Conservation (phyloP, 2,329 filamentous ascomycete genomes). For the Niveomyces coronatus region DNA sequence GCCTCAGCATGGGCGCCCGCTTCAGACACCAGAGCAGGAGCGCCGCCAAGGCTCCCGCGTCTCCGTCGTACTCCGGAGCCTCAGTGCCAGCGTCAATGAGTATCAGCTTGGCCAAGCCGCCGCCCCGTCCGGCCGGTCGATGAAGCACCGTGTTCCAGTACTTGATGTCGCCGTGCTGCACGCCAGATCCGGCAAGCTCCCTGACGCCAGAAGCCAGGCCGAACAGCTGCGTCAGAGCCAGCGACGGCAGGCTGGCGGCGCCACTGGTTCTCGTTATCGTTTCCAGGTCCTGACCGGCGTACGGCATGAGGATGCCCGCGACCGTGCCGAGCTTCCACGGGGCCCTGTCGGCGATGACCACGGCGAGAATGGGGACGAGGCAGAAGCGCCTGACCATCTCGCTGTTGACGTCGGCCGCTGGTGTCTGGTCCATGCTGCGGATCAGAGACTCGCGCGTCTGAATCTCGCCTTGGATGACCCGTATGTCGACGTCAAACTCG, state of each 20-base stretch:
- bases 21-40: background rate
- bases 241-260: background rate
- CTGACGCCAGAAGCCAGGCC: background rate
- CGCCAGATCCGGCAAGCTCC: background rate
- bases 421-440: too few species aligned
- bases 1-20: background rate
- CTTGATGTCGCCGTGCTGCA: background rate
- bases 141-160: slow-evolving; percentile 1
- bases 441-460: slow-evolving; percentile 11
- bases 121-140: background rate
- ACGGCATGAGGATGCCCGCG: slow-evolving; percentile 4
- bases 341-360: slow-evolving; percentile 8
- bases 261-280: background rate
- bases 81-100: background rate
- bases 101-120: background rate
- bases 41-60: background rate
- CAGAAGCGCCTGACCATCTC: slow-evolving; percentile 12
- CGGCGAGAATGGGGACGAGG: slow-evolving; percentile 12
- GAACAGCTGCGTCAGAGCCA: background rate
- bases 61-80: background rate
- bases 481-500: slow-evolving; percentile 13
- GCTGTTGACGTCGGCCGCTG: slow-evolving; percentile 3
- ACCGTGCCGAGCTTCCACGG: slow-evolving; percentile 9
- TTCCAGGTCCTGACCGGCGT: background rate
- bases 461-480: slow-evolving; percentile 11